A percentile compares a stretch with the other conserved stretches of the same genome.
Conservation (phyloP, 139 green algal species). For the Chlorella sp. region DNA sequence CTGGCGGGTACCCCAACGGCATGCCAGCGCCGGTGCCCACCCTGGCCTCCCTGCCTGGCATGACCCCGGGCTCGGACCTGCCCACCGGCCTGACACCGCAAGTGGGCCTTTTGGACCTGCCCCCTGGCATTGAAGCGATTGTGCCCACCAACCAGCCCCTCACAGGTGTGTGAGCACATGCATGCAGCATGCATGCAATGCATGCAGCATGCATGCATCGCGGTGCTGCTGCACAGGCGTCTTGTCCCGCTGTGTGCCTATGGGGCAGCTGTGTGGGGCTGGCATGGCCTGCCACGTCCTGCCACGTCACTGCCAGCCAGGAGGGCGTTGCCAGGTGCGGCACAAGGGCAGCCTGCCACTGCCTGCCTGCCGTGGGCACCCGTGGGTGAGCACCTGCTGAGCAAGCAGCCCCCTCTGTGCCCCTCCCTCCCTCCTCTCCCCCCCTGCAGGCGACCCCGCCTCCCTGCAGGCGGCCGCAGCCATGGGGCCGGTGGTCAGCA, state of each 20-base stretch:
- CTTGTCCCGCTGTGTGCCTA: not conserved
- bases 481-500: slow-evolving; percentile 19
- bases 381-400: too few relatives aligned
- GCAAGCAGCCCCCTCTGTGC: not conserved
- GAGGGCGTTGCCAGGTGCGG: too few relatives aligned
- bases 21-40: not conserved
- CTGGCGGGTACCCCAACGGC: too few relatives aligned
- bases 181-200: not conserved
- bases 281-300: too few relatives aligned
- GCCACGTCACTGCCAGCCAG: too few relatives aligned
- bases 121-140: slow-evolving; percentile 21
- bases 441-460: slow-evolving; percentile 7
- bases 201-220: not conserved
- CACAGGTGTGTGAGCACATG: not conserved
- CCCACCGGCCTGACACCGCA: slow-evolving; percentile 23
- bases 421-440: too few relatives aligned
- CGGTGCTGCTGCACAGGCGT: too few relatives aligned
- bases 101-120: slow-evolving; percentile 17
- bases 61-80: not conserved
- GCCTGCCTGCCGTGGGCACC: not conserved
- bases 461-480: slow-evolving; percentile 17
- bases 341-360: too few relatives aligned
- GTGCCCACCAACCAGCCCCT: slow-evolving; percentile 27
- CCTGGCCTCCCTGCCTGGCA: not conserved
- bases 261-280: not conserved